Conservation (phyloP, 2,329 filamentous ascomycete genomes). For the Diaporthe eres region DNA sequence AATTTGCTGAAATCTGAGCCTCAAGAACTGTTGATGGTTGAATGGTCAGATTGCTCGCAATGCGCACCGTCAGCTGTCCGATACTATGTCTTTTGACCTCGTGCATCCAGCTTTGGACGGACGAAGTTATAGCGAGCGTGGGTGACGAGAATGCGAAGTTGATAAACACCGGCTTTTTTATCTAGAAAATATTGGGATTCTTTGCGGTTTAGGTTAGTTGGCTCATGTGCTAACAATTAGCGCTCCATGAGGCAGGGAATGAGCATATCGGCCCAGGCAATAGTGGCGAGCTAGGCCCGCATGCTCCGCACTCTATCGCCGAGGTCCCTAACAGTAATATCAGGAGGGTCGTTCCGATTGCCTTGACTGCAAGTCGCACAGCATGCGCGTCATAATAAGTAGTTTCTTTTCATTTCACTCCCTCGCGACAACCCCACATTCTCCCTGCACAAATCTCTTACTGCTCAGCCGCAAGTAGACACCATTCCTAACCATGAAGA, state of each 20-base stretch:
- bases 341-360: neutral
- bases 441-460: neutral
- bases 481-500: conserved; percentile 44
- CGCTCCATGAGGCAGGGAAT: neutral
- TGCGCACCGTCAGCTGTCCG: too few species aligned
- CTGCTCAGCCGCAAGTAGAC: neutral
- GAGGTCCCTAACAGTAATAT: neutral
- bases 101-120: neutral
- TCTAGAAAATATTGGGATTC: neutral
- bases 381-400: neutral
- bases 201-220: neutral
- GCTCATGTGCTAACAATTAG: neutral
- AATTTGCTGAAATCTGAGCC: neutral
- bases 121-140: neutral
- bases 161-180: neutral
- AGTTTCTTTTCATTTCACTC: too few species aligned
- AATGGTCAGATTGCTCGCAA: neutral
- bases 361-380: too few species aligned
- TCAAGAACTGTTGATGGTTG: neutral
- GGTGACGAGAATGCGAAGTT: neutral
- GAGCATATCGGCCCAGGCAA: neutral
- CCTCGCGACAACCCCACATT: neutral
- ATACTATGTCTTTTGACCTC: too few species aligned
- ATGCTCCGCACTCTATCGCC: neutral
- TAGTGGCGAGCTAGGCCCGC: neutral